phyloP scores from a whole-genome alignment of 2,329 filamentous ascomycete species.

The Colletotrichum godetiae region DNA sequence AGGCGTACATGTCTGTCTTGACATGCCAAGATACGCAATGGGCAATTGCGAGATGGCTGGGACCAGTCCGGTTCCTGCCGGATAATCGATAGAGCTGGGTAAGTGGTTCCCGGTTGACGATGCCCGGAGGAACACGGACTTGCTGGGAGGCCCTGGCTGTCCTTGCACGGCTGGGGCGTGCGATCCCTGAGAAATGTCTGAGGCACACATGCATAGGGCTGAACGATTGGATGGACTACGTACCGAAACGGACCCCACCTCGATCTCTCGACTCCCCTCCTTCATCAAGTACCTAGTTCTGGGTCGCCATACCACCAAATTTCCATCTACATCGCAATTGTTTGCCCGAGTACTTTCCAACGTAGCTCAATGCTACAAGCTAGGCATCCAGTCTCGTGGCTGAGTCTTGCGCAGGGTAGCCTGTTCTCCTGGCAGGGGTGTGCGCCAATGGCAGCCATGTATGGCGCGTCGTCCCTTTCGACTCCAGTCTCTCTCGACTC shows the following conservation, averaged over 20 bases:
- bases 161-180: not conserved
- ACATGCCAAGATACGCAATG: not conserved
- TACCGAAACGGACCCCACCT: constrained; percentile 23
- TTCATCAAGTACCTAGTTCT: not conserved
- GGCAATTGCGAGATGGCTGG: not conserved
- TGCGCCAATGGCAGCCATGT: constrained; percentile 7
- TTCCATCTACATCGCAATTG: not conserved
- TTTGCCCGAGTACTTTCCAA: not conserved
- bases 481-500: not conserved
- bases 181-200: not conserved
- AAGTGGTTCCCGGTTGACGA: not conserved
- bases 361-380: not conserved
- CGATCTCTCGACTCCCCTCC: not conserved
- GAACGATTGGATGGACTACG: constrained; percentile 10
- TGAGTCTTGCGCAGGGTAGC: not conserved
- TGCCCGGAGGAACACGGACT: not conserved
- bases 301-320: not conserved
- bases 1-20: not conserved
- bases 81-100: not conserved
- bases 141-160: not conserved
- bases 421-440: not conserved
- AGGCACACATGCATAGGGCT: constrained; percentile 16
- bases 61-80: not conserved
- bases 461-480: not conserved
- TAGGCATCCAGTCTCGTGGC: constrained; percentile 27